These are phyloP conservation scores for Camellia sinensis DNA, from an alignment of 148 eudicot species.

Conservation along the genomic window DNA sequence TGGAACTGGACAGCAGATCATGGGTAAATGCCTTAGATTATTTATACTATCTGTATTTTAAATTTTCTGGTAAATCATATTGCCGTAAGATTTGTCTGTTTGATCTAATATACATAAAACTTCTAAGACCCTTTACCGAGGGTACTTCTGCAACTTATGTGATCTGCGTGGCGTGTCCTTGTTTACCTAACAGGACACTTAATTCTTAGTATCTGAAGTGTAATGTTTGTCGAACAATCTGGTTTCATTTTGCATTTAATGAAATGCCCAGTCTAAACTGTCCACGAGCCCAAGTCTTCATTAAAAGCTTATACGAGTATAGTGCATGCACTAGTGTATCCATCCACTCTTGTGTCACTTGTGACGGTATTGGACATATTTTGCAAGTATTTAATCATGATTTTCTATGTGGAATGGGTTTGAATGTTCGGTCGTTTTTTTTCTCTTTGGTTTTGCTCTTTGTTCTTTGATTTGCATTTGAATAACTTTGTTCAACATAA, in stretches of 20 bases:
- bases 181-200: not conserved
- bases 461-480: not conserved
- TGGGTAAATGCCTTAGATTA: constrained; percentile 9
- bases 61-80: constrained; percentile 2
- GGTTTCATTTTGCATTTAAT: constrained; percentile 2
- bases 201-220: not conserved
- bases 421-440: not conserved
- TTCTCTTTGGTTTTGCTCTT: not conserved
- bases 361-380: not conserved
- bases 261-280: not conserved
- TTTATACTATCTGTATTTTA: not conserved
- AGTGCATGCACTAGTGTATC: not conserved
- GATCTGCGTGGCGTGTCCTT: not conserved
- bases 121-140: constrained; percentile 10
- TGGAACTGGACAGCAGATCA: constrained; percentile 11
- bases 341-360: not conserved
- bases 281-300: not conserved
- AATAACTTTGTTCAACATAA: too few relatives aligned
- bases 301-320: not conserved
- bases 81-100: not conserved
- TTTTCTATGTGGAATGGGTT: not conserved
- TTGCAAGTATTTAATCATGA: not conserved
- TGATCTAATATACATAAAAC: not conserved
- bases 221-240: not conserved
- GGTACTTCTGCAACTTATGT: constrained; percentile 2